Conservation (phyloP, 2,329 filamentous ascomycete genomes). For the Exophiala sideris region DNA sequence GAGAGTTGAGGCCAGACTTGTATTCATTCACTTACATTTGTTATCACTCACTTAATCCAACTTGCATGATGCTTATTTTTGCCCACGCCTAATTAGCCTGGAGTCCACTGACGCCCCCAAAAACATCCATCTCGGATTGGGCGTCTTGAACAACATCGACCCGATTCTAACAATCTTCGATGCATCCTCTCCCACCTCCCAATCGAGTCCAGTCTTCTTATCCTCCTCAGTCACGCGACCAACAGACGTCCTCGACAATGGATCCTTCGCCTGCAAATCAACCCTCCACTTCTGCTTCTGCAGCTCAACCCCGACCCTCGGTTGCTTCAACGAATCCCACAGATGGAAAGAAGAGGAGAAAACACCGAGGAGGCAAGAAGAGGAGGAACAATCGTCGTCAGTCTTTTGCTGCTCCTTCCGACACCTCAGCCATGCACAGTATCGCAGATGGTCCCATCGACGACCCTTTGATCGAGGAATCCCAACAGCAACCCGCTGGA, state of each 20-base stretch:
- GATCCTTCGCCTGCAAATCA: conserved; percentile 2
- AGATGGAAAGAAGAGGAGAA: conserved; percentile 59
- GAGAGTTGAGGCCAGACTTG: too few relatives aligned
- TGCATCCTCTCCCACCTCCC: conserved; percentile 29
- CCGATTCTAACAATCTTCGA: neutral
- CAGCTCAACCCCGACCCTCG: neutral
- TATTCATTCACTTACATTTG: too few relatives aligned
- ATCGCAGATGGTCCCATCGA: conserved; percentile 32
- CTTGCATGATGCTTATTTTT: too few relatives aligned
- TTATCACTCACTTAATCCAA: too few relatives aligned
- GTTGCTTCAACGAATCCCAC: conserved; percentile 1
- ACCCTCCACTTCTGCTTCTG: neutral
- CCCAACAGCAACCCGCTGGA: conserved; percentile 34
- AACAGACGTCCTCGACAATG: conserved; percentile 4
- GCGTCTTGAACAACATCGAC: too few relatives aligned
- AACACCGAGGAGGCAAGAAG: conserved; percentile 74
- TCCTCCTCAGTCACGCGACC: conserved; percentile 15
- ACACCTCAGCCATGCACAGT: conserved; percentile 45
- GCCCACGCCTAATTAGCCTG: too few relatives aligned
- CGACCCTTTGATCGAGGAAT: conserved; percentile 33
- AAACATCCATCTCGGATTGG: too few relatives aligned
- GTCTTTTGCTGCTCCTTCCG: conserved; percentile 67
- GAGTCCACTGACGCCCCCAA: too few relatives aligned
- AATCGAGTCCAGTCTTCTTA: conserved; percentile 10
- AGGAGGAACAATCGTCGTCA: conserved; percentile 66